Evolutionary conservation across 116 monocot species (phyloP), one percentile per base, ranked within the genome.

Genomic region (Cymodocea nodosa): DNA sequence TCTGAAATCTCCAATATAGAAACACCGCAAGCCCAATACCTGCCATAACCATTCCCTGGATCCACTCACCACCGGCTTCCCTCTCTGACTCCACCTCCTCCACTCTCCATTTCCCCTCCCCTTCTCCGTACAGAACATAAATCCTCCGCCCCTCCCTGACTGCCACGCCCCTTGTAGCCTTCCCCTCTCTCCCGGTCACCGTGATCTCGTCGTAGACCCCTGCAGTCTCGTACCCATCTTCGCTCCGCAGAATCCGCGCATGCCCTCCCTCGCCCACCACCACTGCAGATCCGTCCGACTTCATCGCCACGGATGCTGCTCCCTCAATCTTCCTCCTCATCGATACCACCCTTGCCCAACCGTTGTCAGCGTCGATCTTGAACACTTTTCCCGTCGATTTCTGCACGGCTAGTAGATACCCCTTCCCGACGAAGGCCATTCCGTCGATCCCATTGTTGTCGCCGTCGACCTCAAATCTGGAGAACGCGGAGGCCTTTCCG

Each of bases 1-100:
- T 94, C 84, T 94, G 89, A 51, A 94, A 84, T 70, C 93, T 86
- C 93, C 93, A 94, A 63, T 66, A 86, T 40, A 76, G 23, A 64
- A 94, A 94, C 23, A 82, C 77, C 17, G 74, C 77, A 35, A 94
- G 44, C 10, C 84, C 93, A 50, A 83, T 30, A 1, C 93, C 89
- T 15, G 84, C 5, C 64, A 84, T 67, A 23, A 89, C 75, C 65
- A 94, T 35, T 4, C 56, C 76, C 80, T 72, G 71, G 17, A 86
- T 60, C 86, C 86, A 74, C 60, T 89, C 93, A 51, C 80, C 89
- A 50, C 80, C 80, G 24, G 53, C 70, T 48, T 89, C 93, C 59
- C 64, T 77, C 68, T 35, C 59, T 77, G 84, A 89, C 75, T 76
- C 84, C 73, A 86, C 84, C 76, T 94, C 93, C 76, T 84, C 89